A percentile compares a stretch with the other conserved stretches of the same genome.
These are phyloP conservation scores for Chalara sp. DNA, from an alignment of 2,329 filamentous ascomycete species.

Conservation along the genomic window DNA sequence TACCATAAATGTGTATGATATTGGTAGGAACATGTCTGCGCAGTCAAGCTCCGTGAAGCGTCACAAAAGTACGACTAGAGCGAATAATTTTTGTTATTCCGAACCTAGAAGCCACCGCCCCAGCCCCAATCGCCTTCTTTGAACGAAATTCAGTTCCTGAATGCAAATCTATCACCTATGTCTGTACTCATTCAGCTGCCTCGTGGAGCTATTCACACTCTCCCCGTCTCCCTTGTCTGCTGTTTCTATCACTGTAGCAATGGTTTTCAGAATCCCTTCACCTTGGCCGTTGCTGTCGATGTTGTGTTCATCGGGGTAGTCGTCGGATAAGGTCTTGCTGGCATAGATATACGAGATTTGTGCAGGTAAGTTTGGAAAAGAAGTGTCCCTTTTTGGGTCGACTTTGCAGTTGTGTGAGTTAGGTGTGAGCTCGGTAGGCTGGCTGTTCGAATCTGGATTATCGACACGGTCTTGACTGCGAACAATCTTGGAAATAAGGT, in stretches of 20 bases:
- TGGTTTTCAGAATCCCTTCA: background rate
- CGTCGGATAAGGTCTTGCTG: background rate
- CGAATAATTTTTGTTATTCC: no score
- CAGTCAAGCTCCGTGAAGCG: no score
- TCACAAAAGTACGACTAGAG: no score
- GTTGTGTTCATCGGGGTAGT: background rate
- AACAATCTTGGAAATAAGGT: background rate
- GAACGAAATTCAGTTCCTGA: no score
- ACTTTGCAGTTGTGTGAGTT: background rate
- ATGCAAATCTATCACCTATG: no score
- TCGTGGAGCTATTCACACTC: no score
- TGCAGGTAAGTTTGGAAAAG: background rate
- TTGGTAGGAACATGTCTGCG: no score
- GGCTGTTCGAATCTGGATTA: background rate
- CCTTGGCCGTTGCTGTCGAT: background rate
- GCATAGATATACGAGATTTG: background rate
- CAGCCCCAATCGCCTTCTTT: no score
- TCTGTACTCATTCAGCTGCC: no score
- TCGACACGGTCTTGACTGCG: conserved; percentile 1
- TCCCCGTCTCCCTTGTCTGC: background rate
- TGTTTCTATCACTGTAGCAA: background rate
- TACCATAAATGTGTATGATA: no score
- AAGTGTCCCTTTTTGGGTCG: background rate
- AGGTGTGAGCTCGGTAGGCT: background rate
- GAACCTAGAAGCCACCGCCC: no score